Base-by-base conservation (phyloP, 2,329 filamentous ascomycete genomes). In the Teratosphaeria pseudoeucalypti region DNA sequence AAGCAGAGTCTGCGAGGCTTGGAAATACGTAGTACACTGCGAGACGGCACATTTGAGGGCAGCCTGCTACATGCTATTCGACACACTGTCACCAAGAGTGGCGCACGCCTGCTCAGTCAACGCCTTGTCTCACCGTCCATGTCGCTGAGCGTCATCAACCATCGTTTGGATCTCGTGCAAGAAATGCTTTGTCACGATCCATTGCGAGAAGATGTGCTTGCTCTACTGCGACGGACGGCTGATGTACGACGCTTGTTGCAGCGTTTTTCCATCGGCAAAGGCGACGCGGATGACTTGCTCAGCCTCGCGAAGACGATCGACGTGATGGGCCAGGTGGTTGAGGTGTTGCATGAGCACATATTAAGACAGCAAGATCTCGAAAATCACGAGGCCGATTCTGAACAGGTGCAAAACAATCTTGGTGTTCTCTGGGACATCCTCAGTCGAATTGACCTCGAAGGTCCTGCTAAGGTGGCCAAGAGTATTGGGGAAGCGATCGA, bases 221-320 rank as follows among this genome's bases (percentile, higher is more conserved):
- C 82, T 16, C 78, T 95, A 2, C 79, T 99, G 2, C 83, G 85
- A 62, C 82, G 84, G 27, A 92, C 86, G 57, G 86, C 90, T 66
- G 94, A 99, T 74, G 90, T 90, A 2, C 87, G 95, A 68, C 88
- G 94, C 1, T 79, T 99, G 2, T 85, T 96, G 1, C 94, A 97
- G 69, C 96, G 94, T 71, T 97, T 99, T 72, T 89, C 92, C 0
- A 82, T 97, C 9, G 92, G 92, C 11, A 84, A 90, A 63, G 94
- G 92, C n/a, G 89, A 95, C 68, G 82, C 92, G 1, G 92, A 97
- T 70, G 94, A 97, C 72, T 81, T 99, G 43, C 78, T 97, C 52
- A 88, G 85, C 56, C 79, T 99, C 14, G 89, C 90, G 1, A 87
- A 83, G 65, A 96, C 94, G 0, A 89, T 97, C 61, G 75, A 82